Evolutionary conservation across 306 rosid species (phyloP).

Genomic region (cucumber (Cucumis sativus)): DNA sequence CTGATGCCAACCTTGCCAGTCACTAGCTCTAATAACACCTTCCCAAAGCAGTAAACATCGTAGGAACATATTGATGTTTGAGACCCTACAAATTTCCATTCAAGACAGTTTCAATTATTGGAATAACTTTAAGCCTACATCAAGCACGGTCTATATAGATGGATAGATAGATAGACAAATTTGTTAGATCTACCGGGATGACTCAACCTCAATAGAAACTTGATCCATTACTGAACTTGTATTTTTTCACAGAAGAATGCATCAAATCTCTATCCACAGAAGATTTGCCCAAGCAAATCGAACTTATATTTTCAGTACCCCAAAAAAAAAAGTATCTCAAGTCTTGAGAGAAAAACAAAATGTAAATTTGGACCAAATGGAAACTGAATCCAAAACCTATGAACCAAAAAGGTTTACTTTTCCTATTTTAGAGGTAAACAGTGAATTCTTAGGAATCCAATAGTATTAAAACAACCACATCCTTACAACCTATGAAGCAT

Average conservation of each 20-base stretch:
- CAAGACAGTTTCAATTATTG: not conserved
- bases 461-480: not conserved
- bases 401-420: no score
- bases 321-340: not conserved
- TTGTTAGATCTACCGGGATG: no score
- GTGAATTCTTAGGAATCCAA: not conserved
- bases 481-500: not conserved
- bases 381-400: no score
- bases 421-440: not conserved
- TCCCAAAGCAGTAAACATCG: constrained; percentile 89
- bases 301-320: not conserved
- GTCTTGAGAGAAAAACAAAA: no score
- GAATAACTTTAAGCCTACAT: not conserved
- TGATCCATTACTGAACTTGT: not conserved
- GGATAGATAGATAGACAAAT: no score
- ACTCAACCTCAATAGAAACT: not conserved
- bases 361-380: no score
- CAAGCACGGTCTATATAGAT: not conserved
- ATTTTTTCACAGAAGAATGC: not conserved
- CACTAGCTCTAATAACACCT: constrained; percentile 81
- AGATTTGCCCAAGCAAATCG: not conserved
- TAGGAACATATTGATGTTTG: constrained; percentile 55
- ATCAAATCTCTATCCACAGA: not conserved
- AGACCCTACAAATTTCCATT: constrained; percentile 41
- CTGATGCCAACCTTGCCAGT: constrained; percentile 81